Conservation (phyloP, 23 red algal species). For the Agarophyton chilense region DNA sequence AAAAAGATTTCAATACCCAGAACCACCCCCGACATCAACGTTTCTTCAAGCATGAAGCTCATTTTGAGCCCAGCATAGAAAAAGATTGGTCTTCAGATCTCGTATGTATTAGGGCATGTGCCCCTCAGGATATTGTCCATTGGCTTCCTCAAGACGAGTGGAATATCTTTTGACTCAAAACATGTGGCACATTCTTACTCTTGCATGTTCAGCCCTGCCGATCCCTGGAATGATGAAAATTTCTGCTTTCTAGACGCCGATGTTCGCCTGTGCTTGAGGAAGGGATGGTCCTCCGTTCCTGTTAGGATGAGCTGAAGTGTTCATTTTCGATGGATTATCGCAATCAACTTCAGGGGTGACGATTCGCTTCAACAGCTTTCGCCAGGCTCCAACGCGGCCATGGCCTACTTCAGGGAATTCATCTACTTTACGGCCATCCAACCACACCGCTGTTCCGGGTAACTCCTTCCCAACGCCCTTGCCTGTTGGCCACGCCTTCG, state of each 20-base stretch:
- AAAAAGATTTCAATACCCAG: too few species aligned
- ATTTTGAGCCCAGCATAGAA: too few species aligned
- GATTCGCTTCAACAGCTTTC: constrained; percentile 38
- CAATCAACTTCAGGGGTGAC: neutral
- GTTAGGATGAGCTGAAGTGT: neutral
- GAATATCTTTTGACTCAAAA: too few species aligned
- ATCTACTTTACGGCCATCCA: constrained; percentile 58
- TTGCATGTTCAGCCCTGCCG: too few species aligned
- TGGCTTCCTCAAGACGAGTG: too few species aligned
- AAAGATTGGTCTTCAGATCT: too few species aligned
- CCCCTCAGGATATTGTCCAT: too few species aligned
- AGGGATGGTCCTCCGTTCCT: neutral
- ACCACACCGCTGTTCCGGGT: constrained; percentile 57
- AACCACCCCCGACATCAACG: too few species aligned
- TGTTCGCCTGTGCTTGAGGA: neutral
- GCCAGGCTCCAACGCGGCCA: constrained; percentile 60
- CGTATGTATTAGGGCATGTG: too few species aligned
- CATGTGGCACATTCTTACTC: too few species aligned
- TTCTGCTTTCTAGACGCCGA: neutral
- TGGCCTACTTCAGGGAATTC: constrained; percentile 38
- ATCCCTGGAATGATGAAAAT: neutral
- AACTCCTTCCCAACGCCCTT: constrained; percentile 43
- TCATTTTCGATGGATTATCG: neutral
- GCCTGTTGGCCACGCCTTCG: constrained; percentile 70
- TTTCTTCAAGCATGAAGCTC: too few species aligned